Conservation (phyloP, 805 yeast species). For the Sugiyamaella marilandica region DNA sequence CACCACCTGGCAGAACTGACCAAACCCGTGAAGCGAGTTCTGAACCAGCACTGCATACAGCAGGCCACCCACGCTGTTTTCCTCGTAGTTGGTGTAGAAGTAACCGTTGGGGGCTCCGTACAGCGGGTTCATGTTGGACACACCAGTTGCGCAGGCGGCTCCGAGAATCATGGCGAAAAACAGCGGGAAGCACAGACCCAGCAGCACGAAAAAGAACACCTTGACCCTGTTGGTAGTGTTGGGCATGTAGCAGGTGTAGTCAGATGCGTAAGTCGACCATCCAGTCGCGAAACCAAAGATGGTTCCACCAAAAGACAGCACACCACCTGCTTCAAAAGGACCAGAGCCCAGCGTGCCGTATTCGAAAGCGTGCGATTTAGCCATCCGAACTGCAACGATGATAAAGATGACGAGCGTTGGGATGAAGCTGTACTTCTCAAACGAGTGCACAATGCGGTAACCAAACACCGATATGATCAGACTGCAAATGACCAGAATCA, state of each 20-base stretch:
- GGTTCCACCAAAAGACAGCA: constrained; percentile 77
- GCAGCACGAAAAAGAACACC: constrained; percentile 58
- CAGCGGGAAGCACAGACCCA: constrained; percentile 65
- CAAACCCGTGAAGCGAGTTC: constrained; percentile 81
- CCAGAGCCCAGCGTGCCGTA: constrained; percentile 55
- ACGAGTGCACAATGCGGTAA: constrained; percentile 71
- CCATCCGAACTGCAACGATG: constrained; percentile 72
- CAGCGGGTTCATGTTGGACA: constrained; percentile 31
- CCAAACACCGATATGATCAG: constrained; percentile 77
- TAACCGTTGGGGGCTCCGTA: constrained; percentile 16
- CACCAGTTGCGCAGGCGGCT: constrained; percentile 77
- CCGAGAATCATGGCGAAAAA: constrained; percentile 74
- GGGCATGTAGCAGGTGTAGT: constrained; percentile 85
- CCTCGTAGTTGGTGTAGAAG: constrained; percentile 49
- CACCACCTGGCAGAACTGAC: constrained; percentile 82
- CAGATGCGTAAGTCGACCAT: constrained; percentile 91
- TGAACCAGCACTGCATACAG: constrained; percentile 72
- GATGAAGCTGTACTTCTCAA: constrained; percentile 85
- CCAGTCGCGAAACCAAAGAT: constrained; percentile 88
- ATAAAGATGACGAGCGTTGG: constrained; percentile 72
- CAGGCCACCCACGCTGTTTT: constrained; percentile 72
- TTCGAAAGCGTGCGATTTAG: constrained; percentile 59
- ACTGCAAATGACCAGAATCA: constrained; percentile 62
- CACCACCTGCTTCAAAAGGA: constrained; percentile 63
- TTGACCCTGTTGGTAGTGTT: constrained; percentile 52